phyloP scores from a whole-genome alignment of 1,284 basidiomycete species.

The Lentinula novae-zelandiae region DNA sequence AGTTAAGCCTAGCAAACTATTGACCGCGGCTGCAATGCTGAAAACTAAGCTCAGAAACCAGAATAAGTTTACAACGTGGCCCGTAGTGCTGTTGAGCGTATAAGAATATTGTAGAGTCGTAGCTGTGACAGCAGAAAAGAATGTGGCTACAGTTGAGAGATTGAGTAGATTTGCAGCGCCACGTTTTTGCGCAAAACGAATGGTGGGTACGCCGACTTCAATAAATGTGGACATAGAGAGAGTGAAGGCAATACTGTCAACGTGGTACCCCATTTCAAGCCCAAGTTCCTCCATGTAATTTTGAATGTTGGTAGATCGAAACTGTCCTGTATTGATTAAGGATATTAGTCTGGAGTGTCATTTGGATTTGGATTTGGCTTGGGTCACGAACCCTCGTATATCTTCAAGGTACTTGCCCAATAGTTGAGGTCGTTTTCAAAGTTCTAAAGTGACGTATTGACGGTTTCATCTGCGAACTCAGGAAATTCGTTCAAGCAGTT shows the following conservation, averaged over 20 bases:
- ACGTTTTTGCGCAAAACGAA: conserved; percentile 71
- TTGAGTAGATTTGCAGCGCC: conserved; percentile 66
- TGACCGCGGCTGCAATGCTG: conserved; percentile 72
- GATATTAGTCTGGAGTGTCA: background rate
- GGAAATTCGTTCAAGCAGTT: conserved; percentile 68
- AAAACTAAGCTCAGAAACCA: conserved; percentile 76
- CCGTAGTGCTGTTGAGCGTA: conserved; percentile 25
- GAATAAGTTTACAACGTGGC: conserved; percentile 60
- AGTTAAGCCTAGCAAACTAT: conserved; percentile 65
- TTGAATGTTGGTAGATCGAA: conserved; percentile 65
- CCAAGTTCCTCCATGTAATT: conserved; percentile 69
- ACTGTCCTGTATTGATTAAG: conserved; percentile 45
- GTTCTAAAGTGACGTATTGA: conserved; percentile 60
- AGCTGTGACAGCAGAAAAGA: conserved; percentile 74
- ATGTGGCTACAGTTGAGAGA: conserved; percentile 71
- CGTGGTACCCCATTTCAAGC: conserved; percentile 64
- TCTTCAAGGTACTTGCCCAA: conserved; percentile 64
- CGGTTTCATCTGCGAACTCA: conserved; percentile 68
- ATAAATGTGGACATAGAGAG: conserved; percentile 55
- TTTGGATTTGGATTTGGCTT: background rate
- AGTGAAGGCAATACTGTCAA: conserved; percentile 61
- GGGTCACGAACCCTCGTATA: conserved; percentile 47
- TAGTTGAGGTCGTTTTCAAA: conserved; percentile 72
- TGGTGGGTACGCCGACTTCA: conserved; percentile 72
- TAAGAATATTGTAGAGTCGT: conserved; percentile 69